Conservation (phyloP, 495 filamentous ascomycete species). For the Xylaria bambusicola region DNA sequence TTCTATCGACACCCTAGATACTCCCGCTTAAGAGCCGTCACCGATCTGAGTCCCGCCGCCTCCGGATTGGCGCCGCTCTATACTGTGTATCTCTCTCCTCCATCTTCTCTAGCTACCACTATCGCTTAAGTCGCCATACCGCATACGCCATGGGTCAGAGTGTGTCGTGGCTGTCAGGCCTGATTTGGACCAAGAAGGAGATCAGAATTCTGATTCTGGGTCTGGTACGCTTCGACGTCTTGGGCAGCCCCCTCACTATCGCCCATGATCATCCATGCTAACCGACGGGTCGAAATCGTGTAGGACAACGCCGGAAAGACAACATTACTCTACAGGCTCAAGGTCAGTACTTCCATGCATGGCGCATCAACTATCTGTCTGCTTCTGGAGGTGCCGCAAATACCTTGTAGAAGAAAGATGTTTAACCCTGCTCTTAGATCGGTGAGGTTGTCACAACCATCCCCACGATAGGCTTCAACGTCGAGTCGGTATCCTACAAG, state of each 20-base stretch:
- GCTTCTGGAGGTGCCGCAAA: neutral
- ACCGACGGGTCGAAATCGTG: constrained; percentile 18
- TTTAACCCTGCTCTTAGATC: constrained; percentile 59
- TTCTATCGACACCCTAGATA: constrained; percentile 1
- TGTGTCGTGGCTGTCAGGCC: constrained; percentile 71
- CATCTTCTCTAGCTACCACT: neutral
- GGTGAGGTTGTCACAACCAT: constrained; percentile 98
- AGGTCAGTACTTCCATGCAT: constrained; percentile 56
- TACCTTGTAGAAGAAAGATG: neutral
- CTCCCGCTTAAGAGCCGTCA: neutral
- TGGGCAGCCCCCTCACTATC: neutral
- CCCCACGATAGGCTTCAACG: constrained; percentile 98
- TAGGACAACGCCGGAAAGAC: constrained; percentile 99
- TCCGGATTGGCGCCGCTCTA: constrained; percentile 1
- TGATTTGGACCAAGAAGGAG: constrained; percentile 93
- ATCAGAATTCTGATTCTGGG: constrained; percentile 95
- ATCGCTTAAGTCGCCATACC: neutral
- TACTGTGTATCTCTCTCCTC: neutral
- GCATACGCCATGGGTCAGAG: constrained; percentile 71
- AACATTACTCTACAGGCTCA: constrained; percentile 91
- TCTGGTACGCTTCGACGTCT: constrained; percentile 60
- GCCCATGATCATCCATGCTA: neutral
- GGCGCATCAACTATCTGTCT: neutral
- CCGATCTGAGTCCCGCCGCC: neutral
- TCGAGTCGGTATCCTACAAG: constrained; percentile 95